Evolutionary conservation across 2,329 filamentous ascomycete species (phyloP).

Genomic region (Xylariales sp.): DNA sequence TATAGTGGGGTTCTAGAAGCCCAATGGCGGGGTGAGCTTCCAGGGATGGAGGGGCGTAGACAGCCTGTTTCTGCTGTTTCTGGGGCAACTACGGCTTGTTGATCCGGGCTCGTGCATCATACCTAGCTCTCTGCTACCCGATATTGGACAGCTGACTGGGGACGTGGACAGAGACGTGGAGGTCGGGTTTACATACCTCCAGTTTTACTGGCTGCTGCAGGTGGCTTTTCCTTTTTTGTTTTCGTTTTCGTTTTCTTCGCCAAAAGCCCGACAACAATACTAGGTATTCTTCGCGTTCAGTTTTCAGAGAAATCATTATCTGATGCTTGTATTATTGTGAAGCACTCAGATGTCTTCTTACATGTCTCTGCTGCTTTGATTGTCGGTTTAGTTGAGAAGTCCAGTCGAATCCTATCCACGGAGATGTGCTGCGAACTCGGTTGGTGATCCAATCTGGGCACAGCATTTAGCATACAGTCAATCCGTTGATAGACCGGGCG

Average conservation of each 20-base stretch:
- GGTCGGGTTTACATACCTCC: constrained; percentile 14
- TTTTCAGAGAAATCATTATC: constrained; percentile 15
- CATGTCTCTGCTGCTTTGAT: constrained; percentile 21
- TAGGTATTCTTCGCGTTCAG: constrained; percentile 22
- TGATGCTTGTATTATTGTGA: constrained; percentile 31
- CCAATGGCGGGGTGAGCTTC: constrained; percentile 28
- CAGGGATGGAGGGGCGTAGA: constrained; percentile 13
- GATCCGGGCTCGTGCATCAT: constrained; percentile 29
- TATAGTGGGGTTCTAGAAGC: constrained; percentile 28
- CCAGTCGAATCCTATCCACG: constrained; percentile 29
- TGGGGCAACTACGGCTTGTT: constrained; percentile 40
- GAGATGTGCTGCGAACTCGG: constrained; percentile 39
- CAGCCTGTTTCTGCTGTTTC: constrained; percentile 39
- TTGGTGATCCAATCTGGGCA: constrained; percentile 36
- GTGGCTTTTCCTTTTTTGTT: background rate
- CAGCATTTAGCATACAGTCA: constrained; percentile 38
- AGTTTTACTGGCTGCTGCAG: constrained; percentile 13
- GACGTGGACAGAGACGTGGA: constrained; percentile 14
- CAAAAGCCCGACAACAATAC: constrained; percentile 18
- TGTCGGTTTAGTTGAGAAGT: constrained; percentile 20
- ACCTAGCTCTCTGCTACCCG: background rate
- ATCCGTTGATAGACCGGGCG: constrained; percentile 39
- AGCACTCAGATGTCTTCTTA: constrained; percentile 13
- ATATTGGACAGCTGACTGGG: too few species aligned
- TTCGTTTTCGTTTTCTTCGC: constrained; percentile 17